Base-by-base conservation (phyloP, 768 basidiomycete genomes). In the Amanita pseudoporphyria region DNA sequence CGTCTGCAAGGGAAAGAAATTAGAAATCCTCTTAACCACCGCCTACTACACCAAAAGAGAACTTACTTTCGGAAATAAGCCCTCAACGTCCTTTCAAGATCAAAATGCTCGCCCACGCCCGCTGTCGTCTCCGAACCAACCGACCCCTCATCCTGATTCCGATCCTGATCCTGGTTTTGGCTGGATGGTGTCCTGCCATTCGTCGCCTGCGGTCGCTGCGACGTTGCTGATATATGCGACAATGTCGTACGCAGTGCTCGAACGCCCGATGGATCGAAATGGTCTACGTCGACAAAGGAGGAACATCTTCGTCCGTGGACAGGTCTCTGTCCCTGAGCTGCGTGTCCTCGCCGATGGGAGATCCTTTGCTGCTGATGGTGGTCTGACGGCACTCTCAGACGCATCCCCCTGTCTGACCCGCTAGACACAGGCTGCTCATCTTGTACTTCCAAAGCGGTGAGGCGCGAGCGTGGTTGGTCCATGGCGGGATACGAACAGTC, bases 211-310 rank as follows among this genome's bases (percentile, higher is more conserved):
- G 43, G 36, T 21, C 12, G 51, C 6, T 31, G 53, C 16, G 51
- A 51, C n/a, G 39, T 33, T 6, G 52, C 43, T 40, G 59, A 58
- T 18, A 36, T 50, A 64, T 58, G 9, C 54, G 61, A 19, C 61
- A 77, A 53, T 3, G 64, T 68, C 53, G 62, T 59, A 9, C 63
- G 62, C 5, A 80, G 66, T 39, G 66, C 54, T 3, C 56, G 58
- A 31, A 78, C 71, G 7, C 79, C 81, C 16, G 56, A 56, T 1
- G 72, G 77, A 59, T 83, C 79, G 55, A 82, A 81, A 54, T 70
- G 71, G 40, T 72, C 74, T 16, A 77, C 50, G 21, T 66, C 61
- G 3, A 77, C 71, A 49, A 58, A 66, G 43, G 66, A 71, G 0
- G 45, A 41, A 38, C 52, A 46, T 5, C 52, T 14, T 13, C 13